A percentile compares a stretch with the other conserved stretches of the same genome.
These are phyloP conservation scores for Phaeosphaeria sp. DNA, from an alignment of 2,329 filamentous ascomycete species.

Conservation along the genomic window DNA sequence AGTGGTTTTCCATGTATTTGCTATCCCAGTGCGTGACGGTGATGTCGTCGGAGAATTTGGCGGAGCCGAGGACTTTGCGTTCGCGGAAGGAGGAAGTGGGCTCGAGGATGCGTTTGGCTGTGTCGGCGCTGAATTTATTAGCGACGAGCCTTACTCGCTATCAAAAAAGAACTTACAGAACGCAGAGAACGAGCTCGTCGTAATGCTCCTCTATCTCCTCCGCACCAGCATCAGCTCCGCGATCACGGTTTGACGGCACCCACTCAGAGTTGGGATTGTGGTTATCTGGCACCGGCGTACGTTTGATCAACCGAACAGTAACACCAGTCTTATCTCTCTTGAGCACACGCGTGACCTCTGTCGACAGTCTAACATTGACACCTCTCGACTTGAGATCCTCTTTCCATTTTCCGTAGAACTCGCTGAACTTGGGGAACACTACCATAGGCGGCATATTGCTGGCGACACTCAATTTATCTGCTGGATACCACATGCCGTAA, in stretches of 20 bases:
- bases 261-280: conserved; percentile 56
- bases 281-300: conserved; percentile 50
- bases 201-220: conserved; percentile 59
- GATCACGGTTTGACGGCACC: conserved; percentile 45
- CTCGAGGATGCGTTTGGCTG: conserved; percentile 65
- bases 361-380: conserved; percentile 63
- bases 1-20: conserved; percentile 71
- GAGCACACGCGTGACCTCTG: conserved; percentile 62
- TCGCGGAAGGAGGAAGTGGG: conserved; percentile 67
- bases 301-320: conserved; percentile 55
- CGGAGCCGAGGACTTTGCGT: conserved; percentile 71
- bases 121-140: conserved; percentile 52
- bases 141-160: not conserved
- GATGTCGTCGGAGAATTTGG: conserved; percentile 73
- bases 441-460: conserved; percentile 64
- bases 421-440: conserved; percentile 67
- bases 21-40: conserved; percentile 73
- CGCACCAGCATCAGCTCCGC: conserved; percentile 50
- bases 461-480: conserved; percentile 55
- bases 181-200: conserved; percentile 72
- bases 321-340: conserved; percentile 61
- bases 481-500: conserved; percentile 66
- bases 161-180: conserved; percentile 46
- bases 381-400: conserved; percentile 59
- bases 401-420: conserved; percentile 68